phyloP scores from a whole-genome alignment of 225 moss, liverwort and hornwort species.

The Antitrichia curtipendula region DNA sequence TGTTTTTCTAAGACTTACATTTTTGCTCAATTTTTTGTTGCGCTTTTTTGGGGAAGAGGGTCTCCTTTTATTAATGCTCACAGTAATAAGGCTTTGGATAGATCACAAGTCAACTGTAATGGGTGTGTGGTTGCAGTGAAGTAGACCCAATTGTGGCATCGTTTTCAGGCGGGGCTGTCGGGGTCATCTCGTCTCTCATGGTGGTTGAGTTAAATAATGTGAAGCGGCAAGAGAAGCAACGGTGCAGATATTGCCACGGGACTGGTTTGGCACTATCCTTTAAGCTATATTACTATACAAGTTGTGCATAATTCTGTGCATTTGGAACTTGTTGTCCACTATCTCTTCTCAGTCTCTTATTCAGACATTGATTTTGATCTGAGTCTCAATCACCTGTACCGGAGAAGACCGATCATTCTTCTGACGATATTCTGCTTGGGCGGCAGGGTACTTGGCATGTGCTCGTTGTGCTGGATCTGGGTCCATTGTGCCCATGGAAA shows the following conservation, averaged over 20 bases:
- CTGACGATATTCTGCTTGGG: neutral
- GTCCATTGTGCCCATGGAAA: conserved; percentile 29
- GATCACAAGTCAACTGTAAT: neutral
- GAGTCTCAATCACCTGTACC: neutral
- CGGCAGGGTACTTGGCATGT: conserved; percentile 84
- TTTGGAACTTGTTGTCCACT: neutral
- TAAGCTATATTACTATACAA: neutral
- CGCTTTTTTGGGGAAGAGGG: neutral
- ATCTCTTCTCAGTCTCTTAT: neutral
- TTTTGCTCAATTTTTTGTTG: neutral
- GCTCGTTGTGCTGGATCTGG: conserved; percentile 89
- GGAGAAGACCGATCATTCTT: neutral
- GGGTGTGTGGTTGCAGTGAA: conserved; percentile 23
- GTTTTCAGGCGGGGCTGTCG: conserved; percentile 53
- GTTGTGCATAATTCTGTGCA: neutral
- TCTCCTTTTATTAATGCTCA: neutral
- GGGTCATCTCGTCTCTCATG: conserved; percentile 53
- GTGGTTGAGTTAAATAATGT: conserved; percentile 55
- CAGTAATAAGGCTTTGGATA: neutral
- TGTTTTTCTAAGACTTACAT: neutral
- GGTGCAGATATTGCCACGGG: conserved; percentile 55
- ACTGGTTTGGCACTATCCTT: conserved; percentile 22
- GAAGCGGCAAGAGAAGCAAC: conserved; percentile 49
- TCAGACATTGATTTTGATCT: neutral
- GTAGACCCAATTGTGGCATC: conserved; percentile 62